phyloP scores from a whole-genome alignment of 2,329 filamentous ascomycete species.

The Rutstroemia sydowiana region DNA sequence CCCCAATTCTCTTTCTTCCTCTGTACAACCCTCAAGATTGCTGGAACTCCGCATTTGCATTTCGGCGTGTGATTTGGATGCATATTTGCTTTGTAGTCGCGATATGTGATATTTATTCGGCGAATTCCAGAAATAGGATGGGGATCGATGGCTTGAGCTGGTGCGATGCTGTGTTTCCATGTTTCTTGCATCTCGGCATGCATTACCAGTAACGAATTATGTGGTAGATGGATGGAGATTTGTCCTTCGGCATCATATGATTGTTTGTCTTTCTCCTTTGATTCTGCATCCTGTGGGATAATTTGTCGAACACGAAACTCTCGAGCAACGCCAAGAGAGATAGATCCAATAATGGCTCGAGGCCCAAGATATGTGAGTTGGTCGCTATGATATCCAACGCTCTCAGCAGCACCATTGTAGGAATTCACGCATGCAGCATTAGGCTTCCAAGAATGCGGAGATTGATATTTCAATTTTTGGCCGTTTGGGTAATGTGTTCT shows the following conservation, averaged over 20 bases:
- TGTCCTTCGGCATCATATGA: slow-evolving; percentile 67
- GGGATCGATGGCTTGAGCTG: slow-evolving; percentile 68
- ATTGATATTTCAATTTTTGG: slow-evolving; percentile 72
- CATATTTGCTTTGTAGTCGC: slow-evolving; percentile 71
- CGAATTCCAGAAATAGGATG: slow-evolving; percentile 75
- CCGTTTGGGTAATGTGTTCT: slow-evolving; percentile 57
- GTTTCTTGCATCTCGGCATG: slow-evolving; percentile 96
- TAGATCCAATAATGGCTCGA: slow-evolving; percentile 76
- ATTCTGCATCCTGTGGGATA: slow-evolving; percentile 46
- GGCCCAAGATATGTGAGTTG: slow-evolving; percentile 91
- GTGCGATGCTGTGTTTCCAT: slow-evolving; percentile 85
- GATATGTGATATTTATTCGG: slow-evolving; percentile 90
- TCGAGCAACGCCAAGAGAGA: slow-evolving; percentile 85
- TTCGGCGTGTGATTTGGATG: slow-evolving; percentile 71
- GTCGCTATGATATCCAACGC: slow-evolving; percentile 87
- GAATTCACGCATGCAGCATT: slow-evolving; percentile 95
- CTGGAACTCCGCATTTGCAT: slow-evolving; percentile 66
- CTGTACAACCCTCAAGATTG: slow-evolving; percentile 69
- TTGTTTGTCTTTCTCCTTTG: slow-evolving; percentile 26
- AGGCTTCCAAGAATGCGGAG: slow-evolving; percentile 64
- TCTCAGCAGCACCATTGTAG: slow-evolving; percentile 74
- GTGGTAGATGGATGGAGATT: slow-evolving; percentile 86
- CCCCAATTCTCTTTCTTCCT: slow-evolving; percentile 69
- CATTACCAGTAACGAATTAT: slow-evolving; percentile 92
- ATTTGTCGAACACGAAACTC: slow-evolving; percentile 84